Evolutionary conservation across 768 basidiomycete species (phyloP), one percentile per base, ranked within the genome.

Genomic region (Psilocybe sp.): DNA sequence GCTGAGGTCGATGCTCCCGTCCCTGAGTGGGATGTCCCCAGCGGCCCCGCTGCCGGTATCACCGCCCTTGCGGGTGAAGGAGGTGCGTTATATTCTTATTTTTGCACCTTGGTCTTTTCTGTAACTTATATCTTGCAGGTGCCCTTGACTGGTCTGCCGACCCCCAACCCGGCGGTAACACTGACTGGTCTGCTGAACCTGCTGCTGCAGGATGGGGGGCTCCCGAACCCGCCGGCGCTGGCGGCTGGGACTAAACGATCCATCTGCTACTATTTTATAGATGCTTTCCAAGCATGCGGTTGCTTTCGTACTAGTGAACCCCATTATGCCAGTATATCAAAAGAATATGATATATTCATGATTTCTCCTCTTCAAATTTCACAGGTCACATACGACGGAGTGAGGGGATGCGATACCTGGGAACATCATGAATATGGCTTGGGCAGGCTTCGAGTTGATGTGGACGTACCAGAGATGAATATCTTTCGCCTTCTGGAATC

Each of bases 141-240:
- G 83, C 79, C 54, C 84, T 95, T 62, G 92, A 94, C 75, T 94
- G 92, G 92, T 71, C 84, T 55, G 87, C 87, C 13, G 88, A 92
- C 33, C 63, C 76, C 44, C 69, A 77, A 51, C 69, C 73, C 43
- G 74, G 74, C 43, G 74, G 74, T 42, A 67, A 78, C 23, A 74
- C 79, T 44, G 93, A 96, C 76, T 97, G 94, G 94, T 73, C 91
- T 60, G 92, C 92, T 52, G 93, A 94, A 66, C 84, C 92, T 40
- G 64, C 78, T 48, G 71, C 74, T 49, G 69, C 69, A 49, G 72
- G 73, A 56, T 79, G 77, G 76, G 75, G 77, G 76, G 75, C 68
- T 45, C 72, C 73, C 33, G 74, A 72, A 40, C 60, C 69, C 2
- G 53, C 63, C 50, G 70, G 66, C 31, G 48, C 53, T 34, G 50